Evolutionary conservation across 768 basidiomycete species (phyloP), one percentile per base, ranked within the genome.

Genomic region (Tulasnella sp.): DNA sequence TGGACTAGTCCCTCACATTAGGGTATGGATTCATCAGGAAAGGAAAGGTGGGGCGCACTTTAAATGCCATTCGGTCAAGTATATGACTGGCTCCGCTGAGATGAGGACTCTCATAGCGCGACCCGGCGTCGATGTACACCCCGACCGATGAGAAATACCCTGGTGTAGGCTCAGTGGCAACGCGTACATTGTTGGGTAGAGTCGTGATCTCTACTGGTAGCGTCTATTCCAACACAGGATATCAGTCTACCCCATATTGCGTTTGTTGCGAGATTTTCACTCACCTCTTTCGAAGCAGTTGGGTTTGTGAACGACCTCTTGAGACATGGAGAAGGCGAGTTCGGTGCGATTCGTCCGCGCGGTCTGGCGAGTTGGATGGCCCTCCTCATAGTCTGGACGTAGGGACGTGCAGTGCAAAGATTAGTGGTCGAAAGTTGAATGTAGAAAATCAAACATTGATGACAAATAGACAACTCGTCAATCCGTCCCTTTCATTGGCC

Each of bases 111-210:
- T 98, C 96, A 74, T 87, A 93, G 12, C 96, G 77, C 27, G 88
- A 82, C 23, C 96, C 96, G 2, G 89, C 92, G 68, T 97, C 92
- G 63, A 98, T 77, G 65, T 91, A 97, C 37, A 98, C 78, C 2
- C 94, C 96, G 0, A 94, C 77, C 0, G 91, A 84, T 34, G 92
- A 86, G 69, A 98, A 97, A 72, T 98, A 91, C 15, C 91, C 89
- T 0, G 91, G 92, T 3, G 86, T 85, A 1, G 78, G 74, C 69
- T 96, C 89, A 6, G 92, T 96, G 14, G 89, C 91, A 39, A 98
- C 88, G 58, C 91, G 76, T 42, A 98, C 77, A 68, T 84, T 89
- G 72, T 96, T 97, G 4, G 90, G 82, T 0, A 98, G 75, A 0
- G 88, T 91, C 0, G 94, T 93, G 31, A 94, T 75, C 62, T 78